Evolutionary conservation across 2,329 filamentous ascomycete genomes (phyloP), one percentile per base, ranked within the genome.

Genomic region (Nectriaceae sp.): DNA sequence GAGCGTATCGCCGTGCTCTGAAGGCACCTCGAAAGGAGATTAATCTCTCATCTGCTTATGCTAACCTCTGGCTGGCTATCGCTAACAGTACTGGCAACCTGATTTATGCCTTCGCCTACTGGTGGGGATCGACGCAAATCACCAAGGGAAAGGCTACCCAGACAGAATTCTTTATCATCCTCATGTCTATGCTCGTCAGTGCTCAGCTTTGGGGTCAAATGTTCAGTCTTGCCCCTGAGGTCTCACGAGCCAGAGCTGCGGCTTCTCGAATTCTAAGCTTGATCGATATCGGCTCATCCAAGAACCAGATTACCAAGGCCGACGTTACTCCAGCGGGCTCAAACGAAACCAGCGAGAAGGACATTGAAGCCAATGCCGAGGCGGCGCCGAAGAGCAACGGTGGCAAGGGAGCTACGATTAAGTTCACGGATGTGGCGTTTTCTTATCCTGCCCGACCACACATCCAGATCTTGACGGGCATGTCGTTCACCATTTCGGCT

Each of bases 81-180:
- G 76, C 82, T 15, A 80, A 83, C 62, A 79, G 77, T 54, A 72
- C 79, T 10, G 80, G 83, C 18, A 87, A 86, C 60, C 75, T 88
- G 42, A 81, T 90, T 21, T 89, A 90, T 60, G 85, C 87, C 0
- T 79, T 92, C 45, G 85, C 87, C 1, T 91, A 90, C 67, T 92
- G 87, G 86, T 92, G 88, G 87, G 88, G 88, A 3, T 79, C 87
- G 0, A 85, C 82, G 57, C 82, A 84, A 53, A 88, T 91, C 50
- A 78, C 84, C 43, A 75, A 78, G 36, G 87, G 87, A 4, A 71
- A 81, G 47, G 87, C 87, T 56, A 75, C 71, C 3, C 80, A 79
- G 37, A 81, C 84, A 24, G 79, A 87, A n/a, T 91, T 90, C 70
- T 84, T 91, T 65, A 87, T 89, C 58, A 85, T 91, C 6, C 75